These are phyloP conservation scores for Ophiostoma ulmi DNA, from an alignment of 2,329 filamentous ascomycete species.

Conservation along the genomic window DNA sequence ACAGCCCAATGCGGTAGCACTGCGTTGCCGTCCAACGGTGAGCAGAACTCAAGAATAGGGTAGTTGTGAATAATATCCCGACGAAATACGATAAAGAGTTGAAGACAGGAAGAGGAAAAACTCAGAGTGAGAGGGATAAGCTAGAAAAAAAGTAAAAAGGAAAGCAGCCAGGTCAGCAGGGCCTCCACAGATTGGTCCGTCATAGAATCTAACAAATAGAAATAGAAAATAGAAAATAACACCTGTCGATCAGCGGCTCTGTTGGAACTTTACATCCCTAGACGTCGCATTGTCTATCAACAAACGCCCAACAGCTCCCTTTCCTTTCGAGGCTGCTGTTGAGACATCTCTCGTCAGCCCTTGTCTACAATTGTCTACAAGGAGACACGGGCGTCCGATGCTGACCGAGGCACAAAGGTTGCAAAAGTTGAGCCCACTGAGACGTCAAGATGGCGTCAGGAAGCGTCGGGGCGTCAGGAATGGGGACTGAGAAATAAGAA, in stretches of 20 bases:
- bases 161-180: not conserved
- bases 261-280: not conserved
- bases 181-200: not conserved
- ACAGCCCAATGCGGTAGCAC: not conserved
- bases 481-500: not conserved
- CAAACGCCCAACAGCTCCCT: not conserved
- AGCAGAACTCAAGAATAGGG: no score
- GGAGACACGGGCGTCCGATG: not conserved
- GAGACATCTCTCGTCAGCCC: not conserved
- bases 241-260: constrained; percentile 4
- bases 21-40: constrained; percentile 7
- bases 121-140: no score
- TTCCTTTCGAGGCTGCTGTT: not conserved
- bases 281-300: not conserved
- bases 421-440: not conserved
- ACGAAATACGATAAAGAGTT: not conserved
- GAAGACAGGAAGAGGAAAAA: not conserved
- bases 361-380: not conserved
- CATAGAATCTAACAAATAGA: not conserved
- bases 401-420: not conserved
- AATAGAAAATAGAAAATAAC: constrained; percentile 2
- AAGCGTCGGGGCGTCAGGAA: not conserved
- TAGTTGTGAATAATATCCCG: not conserved
- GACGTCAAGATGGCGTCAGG: not conserved
- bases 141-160: not conserved